Percentiles rank a stretch among this genome's conserved stretches.
These are phyloP conservation scores for Setomelanomma holmii DNA, from an alignment of 2,329 filamentous ascomycete species.

Conservation along the genomic window DNA sequence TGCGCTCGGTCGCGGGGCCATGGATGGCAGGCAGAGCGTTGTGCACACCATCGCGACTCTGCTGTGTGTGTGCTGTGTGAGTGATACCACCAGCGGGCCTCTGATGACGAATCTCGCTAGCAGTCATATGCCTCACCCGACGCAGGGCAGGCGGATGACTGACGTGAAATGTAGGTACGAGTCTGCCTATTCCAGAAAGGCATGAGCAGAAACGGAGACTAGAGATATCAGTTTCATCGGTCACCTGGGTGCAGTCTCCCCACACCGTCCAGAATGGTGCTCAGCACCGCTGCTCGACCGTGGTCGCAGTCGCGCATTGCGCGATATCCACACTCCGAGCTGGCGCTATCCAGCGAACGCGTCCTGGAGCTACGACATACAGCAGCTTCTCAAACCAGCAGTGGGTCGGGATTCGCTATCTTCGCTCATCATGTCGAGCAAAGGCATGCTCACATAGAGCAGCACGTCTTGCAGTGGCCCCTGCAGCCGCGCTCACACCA, in stretches of 20 bases:
- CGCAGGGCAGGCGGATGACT: conserved; percentile 42
- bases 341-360: conserved; percentile 11
- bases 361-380: background rate
- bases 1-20: conserved; percentile 11
- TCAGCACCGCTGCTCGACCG: conserved; percentile 3
- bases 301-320: conserved; percentile 7
- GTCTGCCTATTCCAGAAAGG: conserved; percentile 30
- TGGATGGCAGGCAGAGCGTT: background rate
- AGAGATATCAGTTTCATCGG: conserved; percentile 38
- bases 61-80: background rate
- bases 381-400: background rate
- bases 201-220: conserved; percentile 19
- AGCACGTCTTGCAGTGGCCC: conserved; percentile 40
- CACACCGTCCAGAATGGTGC: conserved; percentile 8
- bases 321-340: conserved; percentile 5
- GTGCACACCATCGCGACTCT: background rate
- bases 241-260: conserved; percentile 34
- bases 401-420: conserved; percentile 21
- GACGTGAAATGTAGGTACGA: conserved; percentile 39
- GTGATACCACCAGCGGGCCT: conserved; percentile 26
- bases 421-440: conserved; percentile 22
- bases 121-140: conserved; percentile 43
- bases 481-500: conserved; percentile 31
- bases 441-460: conserved; percentile 19
- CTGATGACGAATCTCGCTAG: conserved; percentile 35